Percentiles rank a stretch among this genome's conserved stretches.
Conservation (phyloP, 768 basidiomycete genomes). For the Astraeus odoratus region DNA sequence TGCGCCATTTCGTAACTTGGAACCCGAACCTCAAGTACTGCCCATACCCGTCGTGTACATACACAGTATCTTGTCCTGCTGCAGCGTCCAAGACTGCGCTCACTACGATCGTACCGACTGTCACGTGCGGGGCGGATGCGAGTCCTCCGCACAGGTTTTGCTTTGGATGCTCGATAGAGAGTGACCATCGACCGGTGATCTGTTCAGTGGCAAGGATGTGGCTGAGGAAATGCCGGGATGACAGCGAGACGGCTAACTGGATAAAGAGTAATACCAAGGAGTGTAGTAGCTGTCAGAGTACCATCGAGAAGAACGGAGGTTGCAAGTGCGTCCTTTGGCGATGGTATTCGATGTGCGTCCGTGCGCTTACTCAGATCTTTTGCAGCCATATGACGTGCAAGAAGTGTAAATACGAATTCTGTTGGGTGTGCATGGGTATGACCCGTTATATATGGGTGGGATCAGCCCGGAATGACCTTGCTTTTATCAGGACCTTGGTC, state of each 20-base stretch:
- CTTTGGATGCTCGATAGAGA: constrained; percentile 87
- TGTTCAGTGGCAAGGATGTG: constrained; percentile 88
- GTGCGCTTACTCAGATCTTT: constrained; percentile 8
- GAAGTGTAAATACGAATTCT: constrained; percentile 98
- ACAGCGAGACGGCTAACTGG: constrained; percentile 99
- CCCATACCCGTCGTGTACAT: constrained; percentile 89
- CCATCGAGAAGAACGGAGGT: constrained; percentile 99
- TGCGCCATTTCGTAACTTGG: constrained; percentile 85
- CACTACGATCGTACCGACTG: constrained; percentile 79
- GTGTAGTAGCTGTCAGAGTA: constrained; percentile 91
- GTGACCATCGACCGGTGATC: constrained; percentile 87
- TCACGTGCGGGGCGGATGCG: constrained; percentile 68
- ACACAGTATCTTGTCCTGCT: constrained; percentile 86
- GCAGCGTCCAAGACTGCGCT: constrained; percentile 71
- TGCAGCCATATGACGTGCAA: constrained; percentile 98
- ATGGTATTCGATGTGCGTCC: constrained; percentile 73
- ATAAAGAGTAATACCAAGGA: constrained; percentile 99
- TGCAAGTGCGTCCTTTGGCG: constrained; percentile 80
- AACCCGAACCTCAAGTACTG: constrained; percentile 85
- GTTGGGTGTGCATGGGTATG: constrained; percentile 98
- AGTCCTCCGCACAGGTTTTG: constrained; percentile 72
- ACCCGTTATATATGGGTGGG: constrained; percentile 16
- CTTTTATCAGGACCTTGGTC: constrained; percentile 75
- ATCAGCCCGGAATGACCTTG: constrained; percentile 4
- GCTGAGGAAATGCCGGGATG: constrained; percentile 96